phyloP scores from a whole-genome alignment of 106 monocot species.

The Alisma plantagoaquatica region DNA sequence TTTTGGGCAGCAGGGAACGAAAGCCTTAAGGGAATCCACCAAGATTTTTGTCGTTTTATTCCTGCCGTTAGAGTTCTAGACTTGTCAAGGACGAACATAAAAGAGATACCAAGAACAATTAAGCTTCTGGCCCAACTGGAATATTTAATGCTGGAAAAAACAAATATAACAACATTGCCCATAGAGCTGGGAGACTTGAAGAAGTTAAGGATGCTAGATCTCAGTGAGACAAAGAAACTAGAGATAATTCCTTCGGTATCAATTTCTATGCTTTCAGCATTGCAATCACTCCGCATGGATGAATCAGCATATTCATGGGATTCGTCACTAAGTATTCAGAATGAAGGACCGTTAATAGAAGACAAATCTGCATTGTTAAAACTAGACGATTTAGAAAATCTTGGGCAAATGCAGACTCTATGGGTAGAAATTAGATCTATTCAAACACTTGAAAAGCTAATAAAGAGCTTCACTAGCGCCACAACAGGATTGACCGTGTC shows the following conservation, averaged over 20 bases:
- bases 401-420: neutral
- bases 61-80: slow-evolving; percentile 1
- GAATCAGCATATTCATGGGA: neutral
- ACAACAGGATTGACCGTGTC: neutral
- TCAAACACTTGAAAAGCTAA: neutral
- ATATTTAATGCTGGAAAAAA: neutral
- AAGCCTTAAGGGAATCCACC: neutral
- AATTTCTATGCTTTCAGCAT: neutral
- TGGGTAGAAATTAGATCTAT: neutral
- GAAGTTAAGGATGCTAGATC: slow-evolving; percentile 4
- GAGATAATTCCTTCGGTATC: neutral
- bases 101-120: neutral
- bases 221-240: neutral
- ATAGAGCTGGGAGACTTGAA: slow-evolving; percentile 1
- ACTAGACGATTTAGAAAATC: neutral
- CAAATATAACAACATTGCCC: neutral
- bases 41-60: slow-evolving; percentile 1
- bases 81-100: neutral
- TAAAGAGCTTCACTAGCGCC: neutral
- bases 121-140: neutral
- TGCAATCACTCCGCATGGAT: neutral
- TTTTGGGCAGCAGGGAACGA: neutral
- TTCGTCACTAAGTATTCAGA: neutral
- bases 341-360: neutral
- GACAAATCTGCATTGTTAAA: neutral